Base-by-base conservation (phyloP, 176 grass and related monocot species). In the Lolium perenne region DNA sequence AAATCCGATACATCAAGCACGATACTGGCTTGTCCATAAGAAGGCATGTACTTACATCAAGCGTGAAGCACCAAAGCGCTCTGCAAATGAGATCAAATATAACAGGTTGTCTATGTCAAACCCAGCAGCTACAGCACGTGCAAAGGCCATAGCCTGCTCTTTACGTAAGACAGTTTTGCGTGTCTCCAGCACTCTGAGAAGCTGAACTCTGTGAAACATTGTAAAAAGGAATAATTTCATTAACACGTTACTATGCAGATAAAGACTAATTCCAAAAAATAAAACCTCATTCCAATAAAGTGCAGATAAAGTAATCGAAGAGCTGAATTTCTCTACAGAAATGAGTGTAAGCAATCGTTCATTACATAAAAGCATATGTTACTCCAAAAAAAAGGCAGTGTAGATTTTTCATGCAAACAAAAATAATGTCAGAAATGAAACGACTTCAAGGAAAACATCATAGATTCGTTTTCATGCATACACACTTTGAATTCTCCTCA, bases 71-170 rank as follows among this genome's bases (percentile, higher is more conserved):
- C 97, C 94, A 81, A 99, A 99, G 77, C 60, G 70, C 69, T 96
- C 88, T 17, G 94, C 87, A 83, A 99, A 99, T 47, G 87, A 82
- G 71, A 93, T 89, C 81, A 99, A 82, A 83, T 88, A 81, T 21
- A 84, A 62, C 80, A 99, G 61, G 82, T 90, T 92, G 47, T 99
- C 92, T 54, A 94, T 91, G 80, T 99, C 92, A 82, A 99, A 99
- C 21, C 94, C 94, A 77, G 94, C 97, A 58, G 94, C 97, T 49
- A 94, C 86, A 86, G 97, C 90, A 65, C 97, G 92, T 46, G 97
- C 97, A 91, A 99, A 99, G 59, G 97, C 97, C 97, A 99, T 99
- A 61, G 92, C 97, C 83, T 99, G 94, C 68, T 99, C 97, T 90
- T 99, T 99, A 65, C 87, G 81, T 35, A 99, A 73, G 20, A 96